Evolutionary conservation across 139 green algal species (phyloP).

Genomic region (Diplosphaera chodatii): DNA sequence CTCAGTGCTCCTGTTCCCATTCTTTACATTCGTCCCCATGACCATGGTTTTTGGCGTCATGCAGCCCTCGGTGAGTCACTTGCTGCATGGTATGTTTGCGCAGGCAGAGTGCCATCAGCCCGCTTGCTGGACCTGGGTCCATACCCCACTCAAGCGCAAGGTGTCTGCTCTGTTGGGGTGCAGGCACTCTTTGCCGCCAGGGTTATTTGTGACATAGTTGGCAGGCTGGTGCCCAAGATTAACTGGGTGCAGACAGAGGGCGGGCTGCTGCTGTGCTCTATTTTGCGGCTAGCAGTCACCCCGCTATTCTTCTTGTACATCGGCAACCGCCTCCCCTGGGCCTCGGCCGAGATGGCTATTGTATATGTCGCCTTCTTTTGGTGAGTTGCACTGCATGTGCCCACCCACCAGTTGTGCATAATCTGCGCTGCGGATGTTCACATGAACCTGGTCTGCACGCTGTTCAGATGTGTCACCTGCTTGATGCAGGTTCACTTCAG

Average conservation of each 20-base stretch:
- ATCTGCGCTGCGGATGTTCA: no score
- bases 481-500: neutral
- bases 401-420: no score
- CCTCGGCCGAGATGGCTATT: neutral
- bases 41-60: neutral
- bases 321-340: neutral
- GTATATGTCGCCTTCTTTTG: neutral
- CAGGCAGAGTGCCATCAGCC: no score
- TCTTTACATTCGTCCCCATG: neutral
- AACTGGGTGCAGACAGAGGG: neutral
- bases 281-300: neutral
- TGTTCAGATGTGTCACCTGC: no score
- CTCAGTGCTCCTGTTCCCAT: conserved; percentile 7
- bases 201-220: neutral
- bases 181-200: neutral
- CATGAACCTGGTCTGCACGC: no score
- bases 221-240: neutral
- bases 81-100: no score
- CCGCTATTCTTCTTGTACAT: neutral
- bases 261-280: neutral
- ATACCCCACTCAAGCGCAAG: no score
- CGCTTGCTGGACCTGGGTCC: no score
- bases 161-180: no score
- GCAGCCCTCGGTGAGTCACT: neutral
- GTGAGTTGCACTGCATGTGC: no score